A percentile compares a stretch with the other conserved stretches of the same genome.
phyloP scores from a whole-genome alignment of 2,329 filamentous ascomycete genomes.

The Aspergillus ochraceoroseus region DNA sequence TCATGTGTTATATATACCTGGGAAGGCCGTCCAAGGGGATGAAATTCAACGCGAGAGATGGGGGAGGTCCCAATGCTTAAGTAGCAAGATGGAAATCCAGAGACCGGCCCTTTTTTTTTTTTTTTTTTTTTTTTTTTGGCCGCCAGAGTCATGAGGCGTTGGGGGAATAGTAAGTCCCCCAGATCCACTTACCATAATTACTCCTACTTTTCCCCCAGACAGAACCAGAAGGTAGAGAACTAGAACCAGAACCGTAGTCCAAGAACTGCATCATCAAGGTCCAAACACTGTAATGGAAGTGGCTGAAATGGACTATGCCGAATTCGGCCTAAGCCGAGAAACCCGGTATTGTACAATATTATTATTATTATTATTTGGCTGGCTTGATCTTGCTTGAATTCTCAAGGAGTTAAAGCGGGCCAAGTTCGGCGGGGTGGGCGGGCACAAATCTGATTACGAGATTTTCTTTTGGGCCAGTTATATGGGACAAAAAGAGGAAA shows the following conservation, averaged over 20 bases:
- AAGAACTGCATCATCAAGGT: too few relatives aligned
- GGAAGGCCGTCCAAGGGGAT: constrained; percentile 20
- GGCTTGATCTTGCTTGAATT: too few relatives aligned
- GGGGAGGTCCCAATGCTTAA: constrained; percentile 31
- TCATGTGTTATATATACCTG: constrained; percentile 1
- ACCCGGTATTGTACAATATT: too few relatives aligned
- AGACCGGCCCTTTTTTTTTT: too few relatives aligned
- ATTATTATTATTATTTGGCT: too few relatives aligned
- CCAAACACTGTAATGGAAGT: too few relatives aligned
- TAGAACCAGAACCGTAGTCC: not conserved
- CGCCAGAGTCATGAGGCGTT: constrained; percentile 20
- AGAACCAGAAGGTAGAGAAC: constrained; percentile 10
- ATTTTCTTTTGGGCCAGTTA: constrained; percentile 13
- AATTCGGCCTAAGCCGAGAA: constrained; percentile 11
- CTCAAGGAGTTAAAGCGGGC: too few relatives aligned
- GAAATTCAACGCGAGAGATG: constrained; percentile 21
- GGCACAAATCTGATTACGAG: constrained; percentile 5
- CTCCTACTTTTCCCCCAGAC: constrained; percentile 34
- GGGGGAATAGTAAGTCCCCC: constrained; percentile 23
- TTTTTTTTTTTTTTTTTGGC: constrained; percentile 5
- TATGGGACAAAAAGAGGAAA: constrained; percentile 1
- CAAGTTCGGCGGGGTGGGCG: constrained; percentile 19
- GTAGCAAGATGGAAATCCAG: constrained; percentile 10
- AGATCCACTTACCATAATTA: constrained; percentile 23
- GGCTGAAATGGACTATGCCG: not conserved